phyloP scores from a whole-genome alignment of 306 rosid species.

The Medicago ruthenica region DNA sequence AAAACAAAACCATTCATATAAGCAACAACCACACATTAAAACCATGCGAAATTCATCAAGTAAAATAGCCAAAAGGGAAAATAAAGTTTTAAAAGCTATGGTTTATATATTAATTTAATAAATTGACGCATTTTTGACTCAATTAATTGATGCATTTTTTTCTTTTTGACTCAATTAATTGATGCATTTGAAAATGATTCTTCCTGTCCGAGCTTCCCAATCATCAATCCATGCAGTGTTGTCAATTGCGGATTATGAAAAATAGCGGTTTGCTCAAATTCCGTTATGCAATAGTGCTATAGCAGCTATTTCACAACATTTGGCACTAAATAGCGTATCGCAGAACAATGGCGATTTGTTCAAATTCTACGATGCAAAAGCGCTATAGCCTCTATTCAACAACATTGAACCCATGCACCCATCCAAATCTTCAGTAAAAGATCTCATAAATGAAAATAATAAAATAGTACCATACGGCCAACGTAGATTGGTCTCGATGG shows the following conservation, averaged over 20 bases:
- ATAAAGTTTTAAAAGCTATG: conserved; percentile 14
- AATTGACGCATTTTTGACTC: conserved; percentile 9
- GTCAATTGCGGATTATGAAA: too few relatives aligned
- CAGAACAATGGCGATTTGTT: too few relatives aligned
- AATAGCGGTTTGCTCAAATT: too few relatives aligned
- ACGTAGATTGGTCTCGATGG: not conserved
- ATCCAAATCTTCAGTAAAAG: conserved; percentile 16
- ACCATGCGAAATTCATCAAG: conserved; percentile 16
- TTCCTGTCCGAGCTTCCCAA: not conserved
- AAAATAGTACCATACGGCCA: not conserved
- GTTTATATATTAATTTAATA: not conserved
- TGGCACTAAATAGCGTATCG: too few relatives aligned
- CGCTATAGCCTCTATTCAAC: too few relatives aligned
- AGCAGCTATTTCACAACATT: too few relatives aligned
- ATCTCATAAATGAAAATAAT: conserved; percentile 24
- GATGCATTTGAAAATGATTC: conserved; percentile 23
- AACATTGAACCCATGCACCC: not conserved
- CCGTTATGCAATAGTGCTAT: too few relatives aligned
- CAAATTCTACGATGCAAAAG: too few relatives aligned
- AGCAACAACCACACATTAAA: conserved; percentile 22
- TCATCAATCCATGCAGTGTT: not conserved
- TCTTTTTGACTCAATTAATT: not conserved
- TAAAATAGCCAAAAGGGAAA: conserved; percentile 28
- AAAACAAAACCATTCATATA: conserved; percentile 15
- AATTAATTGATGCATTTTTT: conserved; percentile 20